phyloP scores from a whole-genome alignment of 140 eudicot genomes.

The Senecio squalidus region DNA sequence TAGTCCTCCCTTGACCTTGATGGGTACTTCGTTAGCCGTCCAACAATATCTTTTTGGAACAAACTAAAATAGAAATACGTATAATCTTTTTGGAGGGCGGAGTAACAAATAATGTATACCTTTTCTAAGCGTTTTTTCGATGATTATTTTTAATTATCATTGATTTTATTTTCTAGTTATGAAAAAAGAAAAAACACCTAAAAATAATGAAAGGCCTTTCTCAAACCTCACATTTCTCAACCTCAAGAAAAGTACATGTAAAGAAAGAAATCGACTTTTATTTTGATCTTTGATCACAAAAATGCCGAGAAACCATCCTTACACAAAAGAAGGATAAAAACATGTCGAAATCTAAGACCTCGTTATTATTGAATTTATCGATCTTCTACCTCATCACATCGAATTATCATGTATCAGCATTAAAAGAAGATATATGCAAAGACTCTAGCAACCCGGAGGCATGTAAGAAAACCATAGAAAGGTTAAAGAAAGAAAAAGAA shows the following conservation, averaged over 20 bases:
- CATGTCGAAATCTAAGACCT: constrained; percentile 18
- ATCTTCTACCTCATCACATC: constrained; percentile 15
- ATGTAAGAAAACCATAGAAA: constrained; percentile 26
- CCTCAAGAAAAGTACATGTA: background rate
- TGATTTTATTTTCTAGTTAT: background rate
- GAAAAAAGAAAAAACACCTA: background rate
- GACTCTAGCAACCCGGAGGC: constrained; percentile 28
- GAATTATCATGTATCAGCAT: constrained; percentile 14
- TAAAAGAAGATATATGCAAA: constrained; percentile 16
- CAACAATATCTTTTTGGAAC: too few relatives aligned
- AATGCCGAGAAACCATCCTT: background rate
- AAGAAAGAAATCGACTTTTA: background rate
- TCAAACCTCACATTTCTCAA: background rate
- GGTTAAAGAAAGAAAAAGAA: constrained; percentile 30
- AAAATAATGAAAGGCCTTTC: constrained; percentile 18
- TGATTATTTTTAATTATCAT: too few relatives aligned
- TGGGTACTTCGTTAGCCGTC: too few relatives aligned
- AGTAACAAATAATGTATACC: too few relatives aligned
- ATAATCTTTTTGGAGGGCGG: too few relatives aligned
- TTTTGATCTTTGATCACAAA: background rate
- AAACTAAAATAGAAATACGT: too few relatives aligned
- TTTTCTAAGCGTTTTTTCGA: too few relatives aligned
- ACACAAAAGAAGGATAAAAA: background rate
- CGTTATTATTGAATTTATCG: constrained; percentile 3
- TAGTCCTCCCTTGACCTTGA: too few relatives aligned